phyloP scores from a whole-genome alignment of 2,329 filamentous ascomycete genomes.

The Xylogone sp. region DNA sequence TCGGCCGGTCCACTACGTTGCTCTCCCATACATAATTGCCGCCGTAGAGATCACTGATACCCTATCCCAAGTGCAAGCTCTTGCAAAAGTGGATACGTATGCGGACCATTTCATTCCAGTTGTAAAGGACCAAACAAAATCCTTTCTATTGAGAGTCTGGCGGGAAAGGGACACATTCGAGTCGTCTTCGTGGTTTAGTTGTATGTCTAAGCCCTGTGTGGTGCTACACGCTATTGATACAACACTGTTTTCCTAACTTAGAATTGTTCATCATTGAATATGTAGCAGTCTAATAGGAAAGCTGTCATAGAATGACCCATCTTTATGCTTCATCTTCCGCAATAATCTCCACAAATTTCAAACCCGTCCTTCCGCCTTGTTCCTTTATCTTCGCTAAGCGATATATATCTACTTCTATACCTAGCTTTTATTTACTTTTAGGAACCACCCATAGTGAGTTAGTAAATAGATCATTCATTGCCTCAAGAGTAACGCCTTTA shows the following conservation, averaged over 20 bases:
- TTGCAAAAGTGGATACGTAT: slow-evolving; percentile 14
- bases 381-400: slow-evolving; percentile 2
- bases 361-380: neutral
- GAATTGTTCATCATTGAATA: no score
- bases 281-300: no score
- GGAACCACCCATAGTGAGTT: slow-evolving; percentile 55
- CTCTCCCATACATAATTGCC: slow-evolving; percentile 24
- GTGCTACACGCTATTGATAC: slow-evolving; percentile 16
- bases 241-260: neutral
- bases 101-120: slow-evolving; percentile 9
- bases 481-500: slow-evolving; percentile 51
- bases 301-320: neutral
- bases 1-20: slow-evolving; percentile 19
- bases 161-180: slow-evolving; percentile 20
- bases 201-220: slow-evolving; percentile 20
- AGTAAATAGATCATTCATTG: slow-evolving; percentile 57
- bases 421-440: slow-evolving; percentile 1
- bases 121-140: slow-evolving; percentile 20
- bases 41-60: slow-evolving; percentile 19
- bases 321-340: neutral
- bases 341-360: neutral
- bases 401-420: slow-evolving; percentile 2
- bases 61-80: slow-evolving; percentile 11
- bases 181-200: slow-evolving; percentile 21
- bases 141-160: slow-evolving; percentile 23